Evolutionary conservation across 805 yeast species (phyloP).

Genomic region (Schwanniomyces sp.): DNA sequence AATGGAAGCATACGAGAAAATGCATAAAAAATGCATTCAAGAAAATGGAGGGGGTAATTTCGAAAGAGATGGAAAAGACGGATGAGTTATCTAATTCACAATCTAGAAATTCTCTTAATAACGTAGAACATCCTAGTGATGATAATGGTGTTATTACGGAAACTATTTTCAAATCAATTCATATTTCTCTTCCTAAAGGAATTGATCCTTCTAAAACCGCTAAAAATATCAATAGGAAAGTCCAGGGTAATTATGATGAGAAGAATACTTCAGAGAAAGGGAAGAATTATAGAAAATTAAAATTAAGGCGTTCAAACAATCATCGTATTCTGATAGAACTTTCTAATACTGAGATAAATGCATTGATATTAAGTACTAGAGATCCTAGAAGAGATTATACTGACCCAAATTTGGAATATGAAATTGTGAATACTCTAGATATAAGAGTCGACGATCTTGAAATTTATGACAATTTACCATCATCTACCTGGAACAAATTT

Average conservation of each 20-base stretch:
- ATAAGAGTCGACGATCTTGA: constrained; percentile 55
- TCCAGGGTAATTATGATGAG: constrained; percentile 15
- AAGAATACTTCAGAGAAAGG: constrained; percentile 29
- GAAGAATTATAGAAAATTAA: constrained; percentile 44
- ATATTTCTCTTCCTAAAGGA: constrained; percentile 56
- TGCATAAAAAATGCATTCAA: constrained; percentile 66
- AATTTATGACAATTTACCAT: constrained; percentile 73
- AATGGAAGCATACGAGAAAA: constrained; percentile 78
- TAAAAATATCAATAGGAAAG: constrained; percentile 50
- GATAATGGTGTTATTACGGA: constrained; percentile 48
- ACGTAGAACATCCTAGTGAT: neutral
- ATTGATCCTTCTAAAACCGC: constrained; percentile 47
- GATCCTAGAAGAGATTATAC: constrained; percentile 44
- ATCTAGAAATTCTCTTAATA: neutral
- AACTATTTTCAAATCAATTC: constrained; percentile 76
- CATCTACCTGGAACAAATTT: constrained; percentile 90
- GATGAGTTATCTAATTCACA: neutral
- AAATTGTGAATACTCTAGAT: constrained; percentile 48
- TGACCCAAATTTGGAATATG: constrained; percentile 34
- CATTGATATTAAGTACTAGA: constrained; percentile 45
- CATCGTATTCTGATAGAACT: constrained; percentile 62
- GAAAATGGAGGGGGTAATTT: constrained; percentile 53
- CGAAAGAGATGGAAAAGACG: constrained; percentile 18
- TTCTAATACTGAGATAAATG: constrained; percentile 49
- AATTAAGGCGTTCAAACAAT: constrained; percentile 60